Percentiles rank a stretch among this genome's conserved stretches.
Conservation (phyloP, 164 flowering plant species). For the Dillenia turbinata region DNA sequence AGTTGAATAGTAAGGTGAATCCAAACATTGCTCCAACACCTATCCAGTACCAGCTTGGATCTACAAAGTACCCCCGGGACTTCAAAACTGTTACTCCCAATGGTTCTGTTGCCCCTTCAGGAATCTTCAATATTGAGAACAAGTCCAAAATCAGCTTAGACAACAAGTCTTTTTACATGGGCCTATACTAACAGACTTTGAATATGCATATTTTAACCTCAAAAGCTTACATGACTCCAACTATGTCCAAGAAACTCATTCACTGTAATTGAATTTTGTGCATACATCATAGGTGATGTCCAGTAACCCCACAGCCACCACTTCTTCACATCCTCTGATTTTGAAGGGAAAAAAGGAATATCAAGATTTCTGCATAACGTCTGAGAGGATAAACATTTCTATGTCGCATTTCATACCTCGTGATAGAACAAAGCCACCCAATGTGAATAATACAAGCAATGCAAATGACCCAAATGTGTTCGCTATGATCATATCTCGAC, state of each 20-base stretch:
- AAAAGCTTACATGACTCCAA: slow-evolving; percentile 36
- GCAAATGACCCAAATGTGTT: slow-evolving; percentile 45
- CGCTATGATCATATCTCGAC: slow-evolving; percentile 47
- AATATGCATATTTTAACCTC: background rate
- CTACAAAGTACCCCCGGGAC: slow-evolving; percentile 23
- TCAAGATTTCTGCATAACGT: background rate
- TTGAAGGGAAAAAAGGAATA: background rate
- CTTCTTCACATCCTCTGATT: slow-evolving; percentile 39
- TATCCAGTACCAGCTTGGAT: slow-evolving; percentile 36
- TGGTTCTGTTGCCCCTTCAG: slow-evolving; percentile 11
- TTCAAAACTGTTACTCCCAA: slow-evolving; percentile 24
- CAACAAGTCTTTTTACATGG: background rate
- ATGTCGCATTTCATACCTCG: slow-evolving; percentile 27
- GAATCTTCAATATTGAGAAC: slow-evolving; percentile 9
- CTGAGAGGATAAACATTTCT: background rate
- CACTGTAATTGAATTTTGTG: slow-evolving; percentile 39
- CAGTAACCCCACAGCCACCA: slow-evolving; percentile 72
- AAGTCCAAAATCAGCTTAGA: background rate
- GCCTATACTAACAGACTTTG: background rate
- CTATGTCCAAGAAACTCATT: slow-evolving; percentile 44
- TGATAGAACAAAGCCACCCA: slow-evolving; percentile 47
- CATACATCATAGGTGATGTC: slow-evolving; percentile 54
- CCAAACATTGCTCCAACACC: slow-evolving; percentile 31
- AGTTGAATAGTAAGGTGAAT: slow-evolving; percentile 24
- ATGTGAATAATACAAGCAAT: slow-evolving; percentile 26